phyloP scores from a whole-genome alignment of 306 rosid genomes.

The Cicer chorassanicum region DNA sequence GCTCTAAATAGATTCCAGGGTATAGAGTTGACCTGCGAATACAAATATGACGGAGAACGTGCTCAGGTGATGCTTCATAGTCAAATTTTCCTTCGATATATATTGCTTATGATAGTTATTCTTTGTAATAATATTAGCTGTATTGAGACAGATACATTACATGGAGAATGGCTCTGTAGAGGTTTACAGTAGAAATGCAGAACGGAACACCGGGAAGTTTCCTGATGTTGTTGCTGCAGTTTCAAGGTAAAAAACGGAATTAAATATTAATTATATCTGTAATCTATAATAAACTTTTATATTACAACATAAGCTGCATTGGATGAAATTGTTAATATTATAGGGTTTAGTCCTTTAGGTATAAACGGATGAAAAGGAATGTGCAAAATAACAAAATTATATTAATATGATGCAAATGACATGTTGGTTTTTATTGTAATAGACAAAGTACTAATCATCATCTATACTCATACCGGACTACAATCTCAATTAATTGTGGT shows the following conservation, averaged over 20 bases:
- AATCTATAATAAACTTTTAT: too few species aligned
- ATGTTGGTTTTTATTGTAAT: background rate
- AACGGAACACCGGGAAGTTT: slow-evolving; percentile 85
- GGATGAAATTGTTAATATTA: background rate
- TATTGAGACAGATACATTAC: slow-evolving; percentile 74
- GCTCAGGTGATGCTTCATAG: slow-evolving; percentile 73
- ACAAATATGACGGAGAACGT: slow-evolving; percentile 91
- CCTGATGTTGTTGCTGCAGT: slow-evolving; percentile 82
- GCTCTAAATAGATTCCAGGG: slow-evolving; percentile 71
- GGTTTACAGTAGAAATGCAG: slow-evolving; percentile 93
- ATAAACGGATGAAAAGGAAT: background rate
- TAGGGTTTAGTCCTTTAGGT: background rate
- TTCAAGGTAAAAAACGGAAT: slow-evolving; percentile 61
- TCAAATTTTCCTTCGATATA: slow-evolving; percentile 23
- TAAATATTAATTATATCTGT: too few species aligned
- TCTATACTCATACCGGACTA: background rate
- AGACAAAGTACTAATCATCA: background rate
- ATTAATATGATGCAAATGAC: background rate
- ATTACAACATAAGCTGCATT: background rate
- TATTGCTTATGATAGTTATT: slow-evolving; percentile 22
- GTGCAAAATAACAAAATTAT: background rate
- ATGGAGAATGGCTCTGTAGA: slow-evolving; percentile 86
- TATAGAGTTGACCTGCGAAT: slow-evolving; percentile 83
- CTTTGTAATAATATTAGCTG: slow-evolving; percentile 40
- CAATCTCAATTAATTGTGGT: background rate